Base-by-base conservation (phyloP, 2,329 filamentous ascomycete species). In the Colletotrichum viniferum region DNA sequence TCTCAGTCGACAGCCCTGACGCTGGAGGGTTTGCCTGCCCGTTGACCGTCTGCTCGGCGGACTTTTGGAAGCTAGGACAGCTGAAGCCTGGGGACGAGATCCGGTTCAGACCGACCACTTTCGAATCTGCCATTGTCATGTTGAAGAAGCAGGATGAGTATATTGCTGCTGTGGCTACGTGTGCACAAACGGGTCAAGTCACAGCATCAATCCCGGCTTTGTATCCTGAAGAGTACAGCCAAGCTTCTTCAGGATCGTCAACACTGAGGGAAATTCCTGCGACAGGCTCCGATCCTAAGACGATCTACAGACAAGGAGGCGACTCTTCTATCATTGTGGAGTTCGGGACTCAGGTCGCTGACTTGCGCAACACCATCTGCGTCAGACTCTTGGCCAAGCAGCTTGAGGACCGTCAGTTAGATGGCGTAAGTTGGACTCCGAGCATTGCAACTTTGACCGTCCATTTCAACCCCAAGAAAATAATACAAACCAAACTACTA, bases 11-110 rank as follows among this genome's bases (percentile, higher is more conserved):
- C 67, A 79, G 81, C 1, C 84, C 83, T 0, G 80, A 82, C 3
- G 78, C 84, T 4, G 83, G 83, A 6, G 83, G 84, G 0, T 82
- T 81, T 38, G 75, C 80, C 24, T 82, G 81, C 56, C 80, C 79
- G 7, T 78, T 79, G 5, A 82, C 81, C 0, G 78, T 85, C 8
- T 78, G 79, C 43, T 79, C 79, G 6, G 83, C 81, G 3, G 83
- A 85, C 26, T 73, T 84, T 69, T 85, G 82, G 82, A 84, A 83
- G 74, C 67, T 85, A 3, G 84, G 83, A 5, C 83, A 83, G 71
- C 78, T 85, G 3, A 81, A 79, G 21, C 79, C 83, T 0, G 83
- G 84, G 2, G 79, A 83, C 34, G 16, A 21, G 7, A 14, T 73
- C 2, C 28, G 16, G 6, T 21, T 73, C 43, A 21, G 9, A n/a